Evolutionary conservation across 1,139 yeast species (phyloP).

Genomic region (Cylindricascospora bacillispora): DNA sequence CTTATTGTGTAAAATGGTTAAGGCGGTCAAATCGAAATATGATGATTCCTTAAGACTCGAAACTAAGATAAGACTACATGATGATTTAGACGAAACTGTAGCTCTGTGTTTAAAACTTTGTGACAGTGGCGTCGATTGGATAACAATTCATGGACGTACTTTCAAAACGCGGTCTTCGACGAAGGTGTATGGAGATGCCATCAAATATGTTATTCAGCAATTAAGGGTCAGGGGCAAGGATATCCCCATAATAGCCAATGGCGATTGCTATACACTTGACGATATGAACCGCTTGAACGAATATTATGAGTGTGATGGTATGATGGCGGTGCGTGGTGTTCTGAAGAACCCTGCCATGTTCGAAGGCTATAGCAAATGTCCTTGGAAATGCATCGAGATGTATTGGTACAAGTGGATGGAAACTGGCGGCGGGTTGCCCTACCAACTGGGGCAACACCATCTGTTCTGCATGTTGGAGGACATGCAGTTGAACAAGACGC

Average conservation of each 20-base stretch:
- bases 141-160: slow-evolving; percentile 90
- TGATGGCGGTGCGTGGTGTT: slow-evolving; percentile 91
- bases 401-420: slow-evolving; percentile 70
- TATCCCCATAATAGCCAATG: slow-evolving; percentile 88
- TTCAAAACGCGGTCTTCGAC: slow-evolving; percentile 71
- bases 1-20: slow-evolving; percentile 70
- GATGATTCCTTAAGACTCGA: slow-evolving; percentile 65
- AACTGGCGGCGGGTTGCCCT: slow-evolving; percentile 62
- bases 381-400: slow-evolving; percentile 82
- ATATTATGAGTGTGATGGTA: slow-evolving; percentile 73
- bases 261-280: slow-evolving; percentile 65
- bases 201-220: slow-evolving; percentile 43
- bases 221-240: slow-evolving; percentile 28
- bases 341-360: slow-evolving; percentile 80
- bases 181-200: slow-evolving; percentile 77
- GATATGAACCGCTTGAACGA: slow-evolving; percentile 53
- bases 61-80: slow-evolving; percentile 82
- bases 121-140: slow-evolving; percentile 81
- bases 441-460: slow-evolving; percentile 75
- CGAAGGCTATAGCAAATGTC: slow-evolving; percentile 57
- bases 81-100: slow-evolving; percentile 58
- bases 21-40: slow-evolving; percentile 62
- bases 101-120: slow-evolving; percentile 63
- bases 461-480: slow-evolving; percentile 71
- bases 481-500: slow-evolving; percentile 37